Evolutionary conservation across 2,329 filamentous ascomycete species (phyloP).

Genomic region (Calonectria henricotiae): DNA sequence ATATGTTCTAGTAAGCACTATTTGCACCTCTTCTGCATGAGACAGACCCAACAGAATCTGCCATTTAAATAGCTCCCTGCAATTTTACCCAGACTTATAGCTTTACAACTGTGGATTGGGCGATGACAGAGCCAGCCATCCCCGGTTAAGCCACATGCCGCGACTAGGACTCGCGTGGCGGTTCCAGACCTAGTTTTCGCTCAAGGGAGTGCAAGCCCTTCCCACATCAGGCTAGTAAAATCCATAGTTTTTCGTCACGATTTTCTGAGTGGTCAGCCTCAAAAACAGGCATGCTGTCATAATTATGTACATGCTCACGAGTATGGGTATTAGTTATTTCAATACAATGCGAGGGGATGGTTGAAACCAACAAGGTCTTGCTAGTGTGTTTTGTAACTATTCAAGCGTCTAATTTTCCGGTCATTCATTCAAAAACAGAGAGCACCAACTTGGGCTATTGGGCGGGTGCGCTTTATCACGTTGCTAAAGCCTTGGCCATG

Average conservation of each 20-base stretch:
- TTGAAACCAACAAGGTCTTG: not conserved
- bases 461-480: not conserved
- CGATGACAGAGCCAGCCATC: not conserved
- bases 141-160: constrained; percentile 1
- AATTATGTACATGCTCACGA: too few species aligned
- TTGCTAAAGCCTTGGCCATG: not conserved
- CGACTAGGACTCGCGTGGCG: not conserved
- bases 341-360: not conserved
- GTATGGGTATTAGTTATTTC: not conserved
- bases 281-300: not conserved
- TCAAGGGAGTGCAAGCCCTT: not conserved
- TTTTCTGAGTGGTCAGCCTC: not conserved
- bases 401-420: too few species aligned
- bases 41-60: not conserved
- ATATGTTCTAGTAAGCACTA: not conserved
- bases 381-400: not conserved
- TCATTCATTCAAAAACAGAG: too few species aligned
- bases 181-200: constrained; percentile 11
- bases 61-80: constrained; percentile 2
- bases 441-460: not conserved
- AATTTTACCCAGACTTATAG: not conserved
- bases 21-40: not conserved
- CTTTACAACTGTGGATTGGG: not conserved
- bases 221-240: not conserved
- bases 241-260: constrained; percentile 2